phyloP scores from a whole-genome alignment of 495 filamentous ascomycete genomes.

The Zalerion maritima region DNA sequence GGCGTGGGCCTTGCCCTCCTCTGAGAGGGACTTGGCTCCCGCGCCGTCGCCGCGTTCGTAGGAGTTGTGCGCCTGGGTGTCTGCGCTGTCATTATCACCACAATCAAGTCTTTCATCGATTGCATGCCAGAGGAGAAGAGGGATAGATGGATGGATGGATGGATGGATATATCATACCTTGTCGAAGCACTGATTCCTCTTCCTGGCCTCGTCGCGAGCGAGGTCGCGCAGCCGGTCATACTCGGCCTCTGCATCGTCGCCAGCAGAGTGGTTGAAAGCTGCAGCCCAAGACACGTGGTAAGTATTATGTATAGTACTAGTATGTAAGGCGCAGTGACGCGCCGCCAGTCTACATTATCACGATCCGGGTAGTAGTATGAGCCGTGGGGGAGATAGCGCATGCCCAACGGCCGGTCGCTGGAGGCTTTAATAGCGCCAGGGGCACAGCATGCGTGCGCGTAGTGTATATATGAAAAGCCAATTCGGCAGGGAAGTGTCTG shows the following conservation, averaged over 20 bases:
- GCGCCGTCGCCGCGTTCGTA: slow-evolving; percentile 70
- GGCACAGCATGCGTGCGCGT: too few relatives aligned
- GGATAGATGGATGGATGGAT: neutral
- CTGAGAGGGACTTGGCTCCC: slow-evolving; percentile 60
- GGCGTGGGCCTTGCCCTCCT: slow-evolving; percentile 74
- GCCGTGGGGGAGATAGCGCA: too few relatives aligned
- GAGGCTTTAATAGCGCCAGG: too few relatives aligned
- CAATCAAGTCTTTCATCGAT: slow-evolving; percentile 5
- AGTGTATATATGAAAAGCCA: too few relatives aligned
- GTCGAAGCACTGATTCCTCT: slow-evolving; percentile 62
- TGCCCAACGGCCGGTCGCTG: too few relatives aligned
- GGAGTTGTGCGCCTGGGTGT: slow-evolving; percentile 54
- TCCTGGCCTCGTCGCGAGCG: slow-evolving; percentile 60
- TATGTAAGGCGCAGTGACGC: too few relatives aligned
- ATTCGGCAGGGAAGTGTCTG: too few relatives aligned
- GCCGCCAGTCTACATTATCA: too few relatives aligned
- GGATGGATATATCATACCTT: slow-evolving; percentile 27
- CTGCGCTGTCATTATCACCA: neutral
- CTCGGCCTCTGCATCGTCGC: slow-evolving; percentile 57
- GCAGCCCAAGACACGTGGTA: too few relatives aligned
- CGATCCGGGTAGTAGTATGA: too few relatives aligned
- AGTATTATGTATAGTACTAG: too few relatives aligned
- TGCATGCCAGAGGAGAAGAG: slow-evolving; percentile 4
- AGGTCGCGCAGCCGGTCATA: slow-evolving; percentile 84
- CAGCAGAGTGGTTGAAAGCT: slow-evolving; percentile 74